Conservation (phyloP, 495 filamentous ascomycete genomes). For the Penicillium paradoxum region DNA sequence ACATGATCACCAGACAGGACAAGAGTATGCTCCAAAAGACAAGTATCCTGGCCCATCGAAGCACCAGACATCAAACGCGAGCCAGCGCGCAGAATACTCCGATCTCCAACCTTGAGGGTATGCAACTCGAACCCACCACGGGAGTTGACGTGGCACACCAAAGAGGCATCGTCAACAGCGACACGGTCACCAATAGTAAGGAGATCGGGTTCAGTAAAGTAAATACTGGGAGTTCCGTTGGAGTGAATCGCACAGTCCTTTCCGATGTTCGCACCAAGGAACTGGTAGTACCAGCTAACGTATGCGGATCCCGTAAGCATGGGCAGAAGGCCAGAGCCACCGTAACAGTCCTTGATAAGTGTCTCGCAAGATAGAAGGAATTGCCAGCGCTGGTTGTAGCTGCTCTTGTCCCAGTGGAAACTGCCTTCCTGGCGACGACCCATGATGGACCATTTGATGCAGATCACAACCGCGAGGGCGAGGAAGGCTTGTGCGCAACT, state of each 20-base stretch:
- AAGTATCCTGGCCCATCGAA: conserved; percentile 38
- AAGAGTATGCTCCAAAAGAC: conserved; percentile 44
- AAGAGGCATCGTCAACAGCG: conserved; percentile 42
- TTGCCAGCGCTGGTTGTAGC: conserved; percentile 45
- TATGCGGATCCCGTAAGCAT: conserved; percentile 41
- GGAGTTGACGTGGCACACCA: conserved; percentile 44
- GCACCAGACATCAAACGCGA: conserved; percentile 39
- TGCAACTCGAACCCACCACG: conserved; percentile 46
- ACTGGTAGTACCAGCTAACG: conserved; percentile 36
- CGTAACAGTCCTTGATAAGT: conserved; percentile 38
- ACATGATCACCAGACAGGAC: conserved; percentile 45
- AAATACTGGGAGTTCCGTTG: conserved; percentile 36
- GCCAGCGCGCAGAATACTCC: conserved; percentile 40
- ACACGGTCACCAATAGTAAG: conserved; percentile 42
- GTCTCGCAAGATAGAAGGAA: conserved; percentile 39
- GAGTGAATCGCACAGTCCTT: conserved; percentile 43
- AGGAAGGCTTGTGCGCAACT: conserved; percentile 27
- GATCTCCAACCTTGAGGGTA: conserved; percentile 33
- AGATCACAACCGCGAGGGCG: conserved; percentile 30
- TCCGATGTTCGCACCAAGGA: conserved; percentile 40
- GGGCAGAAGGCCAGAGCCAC: conserved; percentile 36
- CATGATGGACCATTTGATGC: conserved; percentile 38
- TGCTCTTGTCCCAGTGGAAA: conserved; percentile 44
- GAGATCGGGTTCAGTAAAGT: conserved; percentile 48
- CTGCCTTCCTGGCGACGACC: conserved; percentile 37